These are phyloP conservation scores for Alternaria atra DNA, from an alignment of 2,329 filamentous ascomycete genomes.

Conservation along the genomic window DNA sequence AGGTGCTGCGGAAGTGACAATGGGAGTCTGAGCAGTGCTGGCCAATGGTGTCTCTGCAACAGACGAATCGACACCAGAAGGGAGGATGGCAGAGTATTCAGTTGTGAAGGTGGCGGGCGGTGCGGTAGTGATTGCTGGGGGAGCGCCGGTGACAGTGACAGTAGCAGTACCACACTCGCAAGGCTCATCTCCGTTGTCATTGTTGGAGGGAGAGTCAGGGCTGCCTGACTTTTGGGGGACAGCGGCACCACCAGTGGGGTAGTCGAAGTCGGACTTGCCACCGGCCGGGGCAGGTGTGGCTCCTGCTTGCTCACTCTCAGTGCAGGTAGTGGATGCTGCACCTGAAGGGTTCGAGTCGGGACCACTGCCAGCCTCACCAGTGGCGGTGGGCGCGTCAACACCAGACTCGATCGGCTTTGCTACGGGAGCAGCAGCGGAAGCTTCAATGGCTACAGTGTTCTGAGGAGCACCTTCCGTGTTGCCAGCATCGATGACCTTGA, in stretches of 20 bases:
- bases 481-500: slow-evolving; percentile 54
- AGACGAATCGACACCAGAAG: slow-evolving; percentile 22
- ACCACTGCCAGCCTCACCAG: slow-evolving; percentile 13
- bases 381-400: slow-evolving; percentile 33
- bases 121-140: slow-evolving; percentile 28
- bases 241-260: slow-evolving; percentile 16
- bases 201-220: slow-evolving; percentile 12
- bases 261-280: slow-evolving; percentile 23
- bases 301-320: slow-evolving; percentile 13
- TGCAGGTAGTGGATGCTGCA: slow-evolving; percentile 20
- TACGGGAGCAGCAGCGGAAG: slow-evolving; percentile 40
- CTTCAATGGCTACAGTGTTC: slow-evolving; percentile 34
- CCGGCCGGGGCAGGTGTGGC: slow-evolving; percentile 10
- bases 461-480: slow-evolving; percentile 44
- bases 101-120: slow-evolving; percentile 26
- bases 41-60: not conserved
- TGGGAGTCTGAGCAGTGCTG: not conserved
- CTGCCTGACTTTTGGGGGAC: slow-evolving; percentile 14
- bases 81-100: slow-evolving; percentile 20
- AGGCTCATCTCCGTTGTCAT: slow-evolving; percentile 20
- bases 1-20: not conserved
- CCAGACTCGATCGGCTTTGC: slow-evolving; percentile 36
- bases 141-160: slow-evolving; percentile 41
- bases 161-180: slow-evolving; percentile 41
- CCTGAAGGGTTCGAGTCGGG: not conserved